Conservation (phyloP, 176 grass and related monocot genomes). For the Avena sativa region DNA sequence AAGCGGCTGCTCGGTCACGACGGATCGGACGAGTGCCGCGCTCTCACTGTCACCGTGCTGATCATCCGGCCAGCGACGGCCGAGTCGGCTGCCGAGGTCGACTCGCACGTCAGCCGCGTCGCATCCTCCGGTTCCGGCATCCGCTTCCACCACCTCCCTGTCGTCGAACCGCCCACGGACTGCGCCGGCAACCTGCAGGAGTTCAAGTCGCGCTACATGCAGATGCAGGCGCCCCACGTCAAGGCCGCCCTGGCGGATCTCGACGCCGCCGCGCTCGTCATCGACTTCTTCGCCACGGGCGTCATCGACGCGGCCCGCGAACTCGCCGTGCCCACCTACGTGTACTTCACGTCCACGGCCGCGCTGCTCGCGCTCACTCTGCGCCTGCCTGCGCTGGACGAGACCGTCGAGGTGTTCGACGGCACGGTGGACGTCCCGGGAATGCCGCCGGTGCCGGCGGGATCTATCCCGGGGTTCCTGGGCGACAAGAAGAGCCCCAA, state of each 20-base stretch:
- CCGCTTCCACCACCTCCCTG: constrained; percentile 55
- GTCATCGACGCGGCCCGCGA: constrained; percentile 50
- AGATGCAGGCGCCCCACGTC: constrained; percentile 54
- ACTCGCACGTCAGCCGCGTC: constrained; percentile 47
- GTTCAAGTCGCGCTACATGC: constrained; percentile 60
- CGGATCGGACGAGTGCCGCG: neutral
- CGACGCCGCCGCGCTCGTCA: constrained; percentile 46
- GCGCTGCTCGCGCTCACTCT: constrained; percentile 51
- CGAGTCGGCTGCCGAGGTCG: constrained; percentile 45
- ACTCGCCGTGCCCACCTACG: constrained; percentile 53
- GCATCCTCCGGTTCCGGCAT: constrained; percentile 3
- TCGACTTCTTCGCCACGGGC: constrained; percentile 69
- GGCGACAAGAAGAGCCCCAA: constrained; percentile 32
- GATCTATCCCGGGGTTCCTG: constrained; percentile 36
- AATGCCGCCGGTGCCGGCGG: constrained; percentile 45
- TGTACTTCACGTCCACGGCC: constrained; percentile 61
- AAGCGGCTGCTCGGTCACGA: constrained; percentile 45
- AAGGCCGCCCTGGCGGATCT: constrained; percentile 30
- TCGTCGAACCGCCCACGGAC: constrained; percentile 39
- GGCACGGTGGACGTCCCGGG: constrained; percentile 51
- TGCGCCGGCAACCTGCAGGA: constrained; percentile 50
- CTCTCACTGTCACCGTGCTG: constrained; percentile 45
- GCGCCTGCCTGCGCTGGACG: constrained; percentile 45
- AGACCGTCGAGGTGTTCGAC: constrained; percentile 42
- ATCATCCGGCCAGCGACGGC: constrained; percentile 45